Percentiles rank a stretch among this genome's conserved stretches.
Evolutionary conservation across 2,329 filamentous ascomycete species (phyloP).

Genomic region (Epichloe festucae): DNA sequence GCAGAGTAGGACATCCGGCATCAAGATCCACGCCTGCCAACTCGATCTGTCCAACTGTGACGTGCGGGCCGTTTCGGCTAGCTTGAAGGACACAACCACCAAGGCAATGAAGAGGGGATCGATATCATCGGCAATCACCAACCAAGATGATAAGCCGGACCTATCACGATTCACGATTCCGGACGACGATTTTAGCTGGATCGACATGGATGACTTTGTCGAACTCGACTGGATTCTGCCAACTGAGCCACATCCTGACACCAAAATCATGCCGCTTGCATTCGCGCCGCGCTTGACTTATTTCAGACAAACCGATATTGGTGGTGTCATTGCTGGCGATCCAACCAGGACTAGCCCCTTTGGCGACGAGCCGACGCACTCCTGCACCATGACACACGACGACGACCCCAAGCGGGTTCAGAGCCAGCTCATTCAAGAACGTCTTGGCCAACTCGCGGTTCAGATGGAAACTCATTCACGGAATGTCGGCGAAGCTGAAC

Average conservation of each 20-base stretch:
- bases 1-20: conserved; percentile 72
- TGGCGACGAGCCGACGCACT: conserved; percentile 83
- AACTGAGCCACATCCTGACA: conserved; percentile 79
- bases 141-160: conserved; percentile 49
- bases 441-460: conserved; percentile 62
- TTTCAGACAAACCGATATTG: conserved; percentile 91
- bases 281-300: conserved; percentile 95
- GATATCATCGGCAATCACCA: conserved; percentile 35
- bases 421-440: conserved; percentile 67
- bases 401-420: conserved; percentile 85
- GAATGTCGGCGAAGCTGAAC: conserved; percentile 61
- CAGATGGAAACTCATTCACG: conserved; percentile 67
- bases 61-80: conserved; percentile 84
- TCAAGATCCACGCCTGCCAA: conserved; percentile 92
- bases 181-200: conserved; percentile 90
- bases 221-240: conserved; percentile 94
- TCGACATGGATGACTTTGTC: conserved; percentile 99
- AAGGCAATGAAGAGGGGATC: conserved; percentile 59
- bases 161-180: conserved; percentile 89
- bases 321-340: conserved; percentile 65
- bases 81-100: conserved; percentile 65
- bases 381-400: conserved; percentile 86
- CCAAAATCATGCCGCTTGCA: conserved; percentile 83
- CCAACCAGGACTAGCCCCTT: conserved; percentile 76
- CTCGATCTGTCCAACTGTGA: conserved; percentile 86